Evolutionary conservation across 306 rosid genomes (phyloP).

Genomic region (Malus domestica): ASM211411v1 NC_041800.1:22803233-22803732

Average conservation of each 20-base stretch:
- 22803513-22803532: slow-evolving; percentile 83
- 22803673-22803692: slow-evolving; percentile 32
- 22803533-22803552: slow-evolving; percentile 81
- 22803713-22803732: slow-evolving; percentile 49
- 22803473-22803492: slow-evolving; percentile 67
- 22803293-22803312: too few species aligned
- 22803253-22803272: neutral
- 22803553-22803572: slow-evolving; percentile 70
- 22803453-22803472: slow-evolving; percentile 76
- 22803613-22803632: slow-evolving; percentile 34
- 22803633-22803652: slow-evolving; percentile 24
- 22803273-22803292: too few species aligned
- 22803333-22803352: too few species aligned
- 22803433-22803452: slow-evolving; percentile 60
- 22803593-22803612: slow-evolving; percentile 54
- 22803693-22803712: slow-evolving; percentile 38
- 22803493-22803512: slow-evolving; percentile 70
- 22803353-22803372: too few species aligned
- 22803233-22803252: slow-evolving; percentile 45
- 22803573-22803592: slow-evolving; percentile 81
- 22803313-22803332: too few species aligned
- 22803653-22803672: slow-evolving; percentile 15
- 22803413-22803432: slow-evolving; percentile 53
- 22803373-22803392: neutral
- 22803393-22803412: neutral